A percentile compares a stretch with the other conserved stretches of the same genome.
These are phyloP conservation scores for Phytophthora colocasiae DNA, from an alignment of 352 stramenopile species.

Conservation along the genomic window DNA sequence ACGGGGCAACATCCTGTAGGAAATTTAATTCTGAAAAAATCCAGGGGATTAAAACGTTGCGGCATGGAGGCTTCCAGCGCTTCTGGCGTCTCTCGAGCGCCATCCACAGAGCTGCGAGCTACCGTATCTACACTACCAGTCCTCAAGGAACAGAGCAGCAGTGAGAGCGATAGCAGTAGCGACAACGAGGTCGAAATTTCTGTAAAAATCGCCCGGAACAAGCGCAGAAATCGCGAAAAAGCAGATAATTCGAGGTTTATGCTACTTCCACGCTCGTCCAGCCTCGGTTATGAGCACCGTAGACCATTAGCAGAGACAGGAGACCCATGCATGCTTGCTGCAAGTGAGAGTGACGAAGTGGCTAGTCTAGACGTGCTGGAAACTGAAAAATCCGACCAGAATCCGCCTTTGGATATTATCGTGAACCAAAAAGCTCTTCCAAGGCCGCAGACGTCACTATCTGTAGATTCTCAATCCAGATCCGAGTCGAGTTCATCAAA, in stretches of 20 bases:
- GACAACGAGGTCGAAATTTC: constrained; percentile 13
- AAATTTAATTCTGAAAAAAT: background rate
- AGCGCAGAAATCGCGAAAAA: constrained; percentile 4
- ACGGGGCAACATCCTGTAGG: no score
- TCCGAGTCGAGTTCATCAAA: constrained; percentile 13
- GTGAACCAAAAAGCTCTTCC: constrained; percentile 4
- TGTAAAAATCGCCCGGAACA: background rate
- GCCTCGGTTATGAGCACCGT: constrained; percentile 18
- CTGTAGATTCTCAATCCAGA: constrained; percentile 3
- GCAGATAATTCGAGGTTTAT: constrained; percentile 16
- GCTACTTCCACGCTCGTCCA: constrained; percentile 24
- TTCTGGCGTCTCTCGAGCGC: background rate
- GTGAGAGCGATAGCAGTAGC: constrained; percentile 11
- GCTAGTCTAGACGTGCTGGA: constrained; percentile 35
- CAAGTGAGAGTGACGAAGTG: constrained; percentile 28
- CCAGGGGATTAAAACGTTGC: background rate
- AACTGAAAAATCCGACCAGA: constrained; percentile 10
- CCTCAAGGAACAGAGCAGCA: constrained; percentile 19
- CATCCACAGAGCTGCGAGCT: constrained; percentile 7
- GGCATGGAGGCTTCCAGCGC: constrained; percentile 12
- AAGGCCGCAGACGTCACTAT: background rate
- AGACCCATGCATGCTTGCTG: constrained; percentile 36
- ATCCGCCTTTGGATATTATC: constrained; percentile 11
- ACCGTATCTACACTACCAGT: constrained; percentile 24
- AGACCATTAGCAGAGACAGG: constrained; percentile 15